Conservation (phyloP, 306 rosid species). For the Mimosa pudica region DNA sequence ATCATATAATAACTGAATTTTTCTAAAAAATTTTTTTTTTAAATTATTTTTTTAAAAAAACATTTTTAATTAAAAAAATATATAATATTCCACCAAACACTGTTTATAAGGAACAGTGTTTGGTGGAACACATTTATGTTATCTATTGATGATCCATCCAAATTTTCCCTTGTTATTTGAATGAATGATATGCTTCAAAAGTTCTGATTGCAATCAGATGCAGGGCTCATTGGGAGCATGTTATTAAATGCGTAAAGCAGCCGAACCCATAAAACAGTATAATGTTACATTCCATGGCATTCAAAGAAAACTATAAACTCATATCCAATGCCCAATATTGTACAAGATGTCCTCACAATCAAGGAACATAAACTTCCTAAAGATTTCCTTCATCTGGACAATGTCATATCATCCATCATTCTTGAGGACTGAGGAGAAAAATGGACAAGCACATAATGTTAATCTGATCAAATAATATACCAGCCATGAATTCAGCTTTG, state of each 20-base stretch:
- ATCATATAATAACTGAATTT: no score
- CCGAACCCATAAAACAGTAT: not conserved
- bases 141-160: no score
- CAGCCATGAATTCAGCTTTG: constrained; percentile 26
- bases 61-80: no score
- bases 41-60: no score
- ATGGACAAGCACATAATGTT: constrained; percentile 25
- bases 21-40: no score
- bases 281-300: not conserved
- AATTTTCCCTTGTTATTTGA: not conserved
- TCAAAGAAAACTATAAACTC: constrained; percentile 14
- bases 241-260: no score
- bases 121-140: no score
- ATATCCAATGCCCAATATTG: constrained; percentile 36
- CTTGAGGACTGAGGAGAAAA: constrained; percentile 25
- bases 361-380: constrained; percentile 23
- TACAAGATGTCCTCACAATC: constrained; percentile 27
- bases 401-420: constrained; percentile 36
- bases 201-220: not conserved
- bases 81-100: no score
- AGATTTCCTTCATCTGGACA: constrained; percentile 34
- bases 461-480: constrained; percentile 15
- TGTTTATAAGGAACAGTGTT: no score
- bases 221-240: not conserved
- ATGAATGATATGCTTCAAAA: not conserved